These are phyloP conservation scores for Nakazawaea wyomingensis DNA, from an alignment of 805 yeast species.

Conservation along the genomic window DNA sequence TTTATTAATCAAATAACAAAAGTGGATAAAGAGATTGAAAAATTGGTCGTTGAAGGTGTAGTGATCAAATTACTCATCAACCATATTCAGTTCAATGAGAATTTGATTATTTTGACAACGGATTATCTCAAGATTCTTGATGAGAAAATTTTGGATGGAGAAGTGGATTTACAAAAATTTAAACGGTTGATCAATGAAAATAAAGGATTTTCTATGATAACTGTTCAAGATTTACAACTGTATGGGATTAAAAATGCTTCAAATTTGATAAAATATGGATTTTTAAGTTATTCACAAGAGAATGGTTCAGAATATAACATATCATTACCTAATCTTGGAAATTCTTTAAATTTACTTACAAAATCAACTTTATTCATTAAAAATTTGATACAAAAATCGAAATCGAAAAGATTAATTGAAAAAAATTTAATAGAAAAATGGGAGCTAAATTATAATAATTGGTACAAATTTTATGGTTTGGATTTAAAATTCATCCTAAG, in stretches of 20 bases:
- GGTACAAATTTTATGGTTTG: conserved; percentile 46
- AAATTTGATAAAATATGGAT: conserved; percentile 34
- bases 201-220: conserved; percentile 21
- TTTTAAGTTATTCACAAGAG: conserved; percentile 36
- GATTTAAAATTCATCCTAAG: conserved; percentile 46
- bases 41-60: conserved; percentile 29
- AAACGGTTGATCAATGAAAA: conserved; percentile 16
- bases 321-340: conserved; percentile 47
- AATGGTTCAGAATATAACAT: conserved; percentile 34
- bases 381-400: conserved; percentile 26
- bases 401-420: conserved; percentile 40
- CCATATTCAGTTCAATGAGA: conserved; percentile 39
- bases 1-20: conserved; percentile 41
- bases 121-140: conserved; percentile 18
- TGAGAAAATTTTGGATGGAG: neutral
- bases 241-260: conserved; percentile 23
- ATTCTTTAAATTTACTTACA: conserved; percentile 39
- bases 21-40: conserved; percentile 42
- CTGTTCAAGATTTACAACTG: conserved; percentile 17
- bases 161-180: conserved; percentile 18
- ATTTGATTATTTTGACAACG: conserved; percentile 27
- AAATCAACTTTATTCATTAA: conserved; percentile 40
- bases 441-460: conserved; percentile 38
- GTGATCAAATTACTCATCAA: conserved; percentile 30
- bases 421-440: conserved; percentile 37